Base-by-base conservation (phyloP, 148 eudicot species). In the Fagopyrum tataricum region DNA sequence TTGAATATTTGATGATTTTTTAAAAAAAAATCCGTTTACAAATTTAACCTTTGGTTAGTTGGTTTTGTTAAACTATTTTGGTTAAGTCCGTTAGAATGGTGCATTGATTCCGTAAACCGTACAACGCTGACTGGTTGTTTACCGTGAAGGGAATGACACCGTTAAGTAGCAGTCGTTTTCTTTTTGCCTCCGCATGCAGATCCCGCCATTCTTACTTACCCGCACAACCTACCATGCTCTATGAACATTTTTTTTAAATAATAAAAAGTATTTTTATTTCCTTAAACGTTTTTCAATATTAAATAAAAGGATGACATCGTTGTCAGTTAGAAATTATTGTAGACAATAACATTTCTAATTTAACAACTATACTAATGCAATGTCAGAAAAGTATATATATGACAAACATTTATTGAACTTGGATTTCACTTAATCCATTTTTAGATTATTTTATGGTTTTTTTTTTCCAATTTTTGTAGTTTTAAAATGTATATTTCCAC, bases 121-220 rank as follows among this genome's bases (percentile, higher is more conserved):
- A 31, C 37, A 31, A 31, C 0, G 41, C 4, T 59, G 67, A 59
- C 67, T 40, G 11, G 67, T 59, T 59, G 67, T 59, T 59, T 59
- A 26, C 67, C 37, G 62, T 56, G 12, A 18, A 56, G 31, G 13
- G 11, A 56, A 24, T 11, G 40, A 24, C 67, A 26, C 67, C 67
- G 67, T 59, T 59, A 59, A 59, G 67, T 59, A 59, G 40, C 21
- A 59, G 67, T 59, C 67, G 67, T 59, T 59, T 23, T 59, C 67
- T 26, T 23, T 26, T 23, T 26, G 62, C 12, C 62, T 56, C 62
- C 62, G 13, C 40, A 59, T 59, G 67, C 66, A 24, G 66, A 58
- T 58, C 20, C 59, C 24, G 0, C 10, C 20, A n/a, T 20, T 55
- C 67, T 11, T 59, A 59, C 67, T 59, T 59, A 24, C 67, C 67